Evolutionary conservation across 352 stramenopile genomes (phyloP), one percentile per base, ranked within the genome.

Genomic region (Phytophthora syringae): DNA sequence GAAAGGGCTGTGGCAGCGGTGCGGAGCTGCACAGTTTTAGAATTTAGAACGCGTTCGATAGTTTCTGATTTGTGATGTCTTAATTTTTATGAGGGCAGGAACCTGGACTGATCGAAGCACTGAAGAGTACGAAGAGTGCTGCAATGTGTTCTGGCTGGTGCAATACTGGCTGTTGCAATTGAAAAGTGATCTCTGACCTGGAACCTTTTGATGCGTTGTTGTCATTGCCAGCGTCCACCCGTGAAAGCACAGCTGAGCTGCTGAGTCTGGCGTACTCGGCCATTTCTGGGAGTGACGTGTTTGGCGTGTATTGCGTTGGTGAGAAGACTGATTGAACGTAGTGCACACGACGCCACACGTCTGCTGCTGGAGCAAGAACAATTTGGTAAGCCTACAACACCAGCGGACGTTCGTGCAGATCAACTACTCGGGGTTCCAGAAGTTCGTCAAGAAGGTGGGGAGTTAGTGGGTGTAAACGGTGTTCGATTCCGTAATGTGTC

Each of bases 1-100:
- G 40, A 92, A 87, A 45, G 77, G 77, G 48, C 55, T 92, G 0
- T 92, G 83, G 83, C 63, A 86, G 40, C 68, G 83, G 81, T 90
- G 37, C 51, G 64, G 32, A 43, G 5, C n/a, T 43, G n/a, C 5
- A n/a, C 5, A 16, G 13, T 20, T 20, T 43, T 43, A 21, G 37
- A 43, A 43, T 43, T 39, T 39, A 18, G 32, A 39, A 18, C 32
- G 15, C 13, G 7, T 7, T 42, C 55, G 27, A 54, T 25, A 16
- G 37, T 27, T 25, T 22, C 11, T 1, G 5, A 4, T 45, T 34
- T 10, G 16, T 30, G 32, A 12, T 53, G 39, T 22, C 37, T 60
- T n/a, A n/a, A n/a, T 32, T 30, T 36, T 30, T n/a, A 32, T 24
- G 16, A 2, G 20, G 18, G 13, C 36, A 92, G 83, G 36, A 77